Evolutionary conservation across 2,329 filamentous ascomycete species (phyloP).

Genomic region (Apiospora pterosperma): DNA sequence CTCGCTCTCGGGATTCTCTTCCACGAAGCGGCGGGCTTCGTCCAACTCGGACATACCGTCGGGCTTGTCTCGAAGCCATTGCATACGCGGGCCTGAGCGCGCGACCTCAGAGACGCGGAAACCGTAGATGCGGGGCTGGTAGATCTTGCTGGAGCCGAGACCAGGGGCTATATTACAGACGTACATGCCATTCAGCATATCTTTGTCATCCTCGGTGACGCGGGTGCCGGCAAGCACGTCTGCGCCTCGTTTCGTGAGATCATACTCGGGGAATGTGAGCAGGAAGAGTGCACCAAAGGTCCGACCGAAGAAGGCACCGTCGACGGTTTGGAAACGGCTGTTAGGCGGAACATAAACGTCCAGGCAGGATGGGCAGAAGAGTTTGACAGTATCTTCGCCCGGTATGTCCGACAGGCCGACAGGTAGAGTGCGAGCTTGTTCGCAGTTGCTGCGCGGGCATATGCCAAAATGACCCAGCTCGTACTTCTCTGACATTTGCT

Average conservation of each 20-base stretch:
- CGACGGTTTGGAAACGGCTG: conserved; percentile 93
- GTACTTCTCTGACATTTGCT: conserved; percentile 99
- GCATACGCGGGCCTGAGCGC: conserved; percentile 89
- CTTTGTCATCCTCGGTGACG: conserved; percentile 40
- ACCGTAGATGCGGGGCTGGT: conserved; percentile 94
- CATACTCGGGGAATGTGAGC: conserved; percentile 96
- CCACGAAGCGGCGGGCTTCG: conserved; percentile 60
- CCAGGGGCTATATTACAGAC: conserved; percentile 85
- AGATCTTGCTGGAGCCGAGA: conserved; percentile 77
- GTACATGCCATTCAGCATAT: conserved; percentile 79
- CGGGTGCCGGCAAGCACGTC: conserved; percentile 48
- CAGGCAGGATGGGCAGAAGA: conserved; percentile 94
- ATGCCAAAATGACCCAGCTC: conserved; percentile 93
- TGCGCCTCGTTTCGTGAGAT: conserved; percentile 70
- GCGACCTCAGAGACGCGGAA: conserved; percentile 92
- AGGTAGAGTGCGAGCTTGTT: conserved; percentile 83
- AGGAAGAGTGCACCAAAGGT: conserved; percentile 97
- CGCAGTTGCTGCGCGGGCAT: conserved; percentile 92
- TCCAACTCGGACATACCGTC: conserved; percentile 78
- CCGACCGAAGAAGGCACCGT: conserved; percentile 96
- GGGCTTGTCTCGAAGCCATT: conserved; percentile 88
- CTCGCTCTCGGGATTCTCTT: conserved; percentile 54
- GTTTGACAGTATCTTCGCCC: conserved; percentile 94
- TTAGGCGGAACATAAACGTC: conserved; percentile 98
- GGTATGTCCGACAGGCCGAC: conserved; percentile 93